phyloP scores from a whole-genome alignment of 257 asterid genomes.

The Nicotiana otophora region DNA sequence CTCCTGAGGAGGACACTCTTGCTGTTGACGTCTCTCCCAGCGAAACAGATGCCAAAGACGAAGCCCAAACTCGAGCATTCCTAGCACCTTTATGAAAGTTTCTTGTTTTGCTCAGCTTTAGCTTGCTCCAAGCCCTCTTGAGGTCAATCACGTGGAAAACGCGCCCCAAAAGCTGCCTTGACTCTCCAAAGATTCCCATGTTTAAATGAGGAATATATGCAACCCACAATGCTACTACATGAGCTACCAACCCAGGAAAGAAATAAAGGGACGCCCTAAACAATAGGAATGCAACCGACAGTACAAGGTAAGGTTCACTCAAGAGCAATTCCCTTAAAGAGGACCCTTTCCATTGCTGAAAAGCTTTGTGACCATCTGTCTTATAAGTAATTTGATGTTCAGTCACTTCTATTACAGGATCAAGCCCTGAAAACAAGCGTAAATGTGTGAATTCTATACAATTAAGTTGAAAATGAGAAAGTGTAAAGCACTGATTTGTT shows the following conservation, averaged over 20 bases:
- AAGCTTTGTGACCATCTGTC: constrained; percentile 10
- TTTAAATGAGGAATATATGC: constrained; percentile 50
- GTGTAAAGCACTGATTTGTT: neutral
- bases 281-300: constrained; percentile 37
- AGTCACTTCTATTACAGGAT: constrained; percentile 34
- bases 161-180: constrained; percentile 52
- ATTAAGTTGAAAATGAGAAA: neutral
- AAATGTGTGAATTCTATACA: neutral
- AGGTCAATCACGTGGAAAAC: constrained; percentile 50
- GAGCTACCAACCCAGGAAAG: constrained; percentile 37
- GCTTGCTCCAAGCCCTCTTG: constrained; percentile 57
- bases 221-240: constrained; percentile 40
- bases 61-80: constrained; percentile 81
- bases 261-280: constrained; percentile 39
- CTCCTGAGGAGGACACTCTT: constrained; percentile 35
- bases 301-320: constrained; percentile 41
- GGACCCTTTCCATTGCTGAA: constrained; percentile 22
- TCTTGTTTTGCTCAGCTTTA: constrained; percentile 50
- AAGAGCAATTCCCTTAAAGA: constrained; percentile 28
- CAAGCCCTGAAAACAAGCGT: constrained; percentile 29
- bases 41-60: constrained; percentile 69
- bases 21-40: constrained; percentile 50
- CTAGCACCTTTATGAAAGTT: constrained; percentile 61
- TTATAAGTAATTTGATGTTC: constrained; percentile 22
- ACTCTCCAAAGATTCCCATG: constrained; percentile 53